Conservation (phyloP, 1,284 basidiomycete species). For the Trichosporon sp. region DNA sequence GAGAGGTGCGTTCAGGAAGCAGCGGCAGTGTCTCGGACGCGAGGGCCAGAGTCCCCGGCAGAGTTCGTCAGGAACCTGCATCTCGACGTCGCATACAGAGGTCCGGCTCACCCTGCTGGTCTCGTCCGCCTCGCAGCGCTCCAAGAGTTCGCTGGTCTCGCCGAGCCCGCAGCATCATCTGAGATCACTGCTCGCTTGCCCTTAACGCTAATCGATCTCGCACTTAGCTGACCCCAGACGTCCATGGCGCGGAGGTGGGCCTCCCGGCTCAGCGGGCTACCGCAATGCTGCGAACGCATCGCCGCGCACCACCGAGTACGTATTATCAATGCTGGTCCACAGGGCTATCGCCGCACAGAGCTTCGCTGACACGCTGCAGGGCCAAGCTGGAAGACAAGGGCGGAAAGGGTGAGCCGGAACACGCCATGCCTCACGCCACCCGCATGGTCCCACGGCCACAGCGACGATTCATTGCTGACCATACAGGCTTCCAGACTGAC, state of each 20-base stretch:
- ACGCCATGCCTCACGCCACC: conserved; percentile 22
- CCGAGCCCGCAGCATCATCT: too few species aligned
- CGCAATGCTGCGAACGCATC: conserved; percentile 10
- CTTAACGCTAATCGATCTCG: too few species aligned
- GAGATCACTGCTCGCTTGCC: too few species aligned
- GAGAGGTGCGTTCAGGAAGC: conserved; percentile 3
- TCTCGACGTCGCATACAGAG: too few species aligned
- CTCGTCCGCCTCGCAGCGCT: too few species aligned
- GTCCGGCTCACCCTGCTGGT: too few species aligned
- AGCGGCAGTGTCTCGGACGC: background rate
- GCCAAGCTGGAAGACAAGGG: conserved; percentile 14
- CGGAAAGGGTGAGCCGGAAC: conserved; percentile 13
- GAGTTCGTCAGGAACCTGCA: too few species aligned
- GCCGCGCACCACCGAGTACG: conserved; percentile 12
- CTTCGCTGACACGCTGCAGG: background rate
- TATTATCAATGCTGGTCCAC: background rate
- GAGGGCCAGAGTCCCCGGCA: too few species aligned
- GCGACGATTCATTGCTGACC: background rate
- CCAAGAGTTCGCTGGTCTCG: too few species aligned
- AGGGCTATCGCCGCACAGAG: background rate
- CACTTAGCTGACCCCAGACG: background rate
- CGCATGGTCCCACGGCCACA: conserved; percentile 3
- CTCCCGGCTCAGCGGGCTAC: conserved; percentile 30
- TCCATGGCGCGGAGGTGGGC: conserved; percentile 33
- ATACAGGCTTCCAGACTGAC: conserved; percentile 77